Conservation (phyloP, 108 stramenopile genomes). For the Stephanodiscus minutulus region DNA sequence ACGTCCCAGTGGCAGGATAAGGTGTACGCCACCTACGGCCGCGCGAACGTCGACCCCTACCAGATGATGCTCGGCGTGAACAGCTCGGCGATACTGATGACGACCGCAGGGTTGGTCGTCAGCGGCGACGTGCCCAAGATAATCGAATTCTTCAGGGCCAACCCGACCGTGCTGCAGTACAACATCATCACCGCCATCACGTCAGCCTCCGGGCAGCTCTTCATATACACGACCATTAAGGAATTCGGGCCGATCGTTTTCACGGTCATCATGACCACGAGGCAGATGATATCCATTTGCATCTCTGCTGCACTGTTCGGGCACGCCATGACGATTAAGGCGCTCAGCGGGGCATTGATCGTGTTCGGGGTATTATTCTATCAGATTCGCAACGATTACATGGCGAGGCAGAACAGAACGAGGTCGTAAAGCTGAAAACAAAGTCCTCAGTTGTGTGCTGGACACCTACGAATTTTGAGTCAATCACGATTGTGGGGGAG, state of each 20-base stretch:
- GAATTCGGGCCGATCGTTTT: slow-evolving; percentile 90
- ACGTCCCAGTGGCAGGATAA: slow-evolving; percentile 98
- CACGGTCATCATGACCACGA: slow-evolving; percentile 96
- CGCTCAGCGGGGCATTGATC: slow-evolving; percentile 80
- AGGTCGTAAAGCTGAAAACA: neutral
- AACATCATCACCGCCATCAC: slow-evolving; percentile 95
- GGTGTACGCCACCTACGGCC: slow-evolving; percentile 92
- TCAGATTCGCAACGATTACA: slow-evolving; percentile 85
- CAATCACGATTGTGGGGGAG: neutral
- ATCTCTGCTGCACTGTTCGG: slow-evolving; percentile 91
- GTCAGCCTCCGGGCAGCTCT: slow-evolving; percentile 93
- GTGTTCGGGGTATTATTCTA: slow-evolving; percentile 96
- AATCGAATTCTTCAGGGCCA: slow-evolving; percentile 87
- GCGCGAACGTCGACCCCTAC: slow-evolving; percentile 87
- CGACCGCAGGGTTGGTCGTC: slow-evolving; percentile 85
- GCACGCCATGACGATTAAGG: slow-evolving; percentile 78
- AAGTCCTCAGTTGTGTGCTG: too few relatives aligned
- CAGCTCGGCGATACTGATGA: slow-evolving; percentile 92
- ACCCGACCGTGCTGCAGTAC: slow-evolving; percentile 86
- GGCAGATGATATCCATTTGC: slow-evolving; percentile 95
- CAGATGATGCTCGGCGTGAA: slow-evolving; percentile 99
- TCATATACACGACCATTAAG: slow-evolving; percentile 89
- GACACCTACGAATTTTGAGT: too few relatives aligned
- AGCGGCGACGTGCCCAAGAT: slow-evolving; percentile 91
- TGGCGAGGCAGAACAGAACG: slow-evolving; percentile 46